A percentile compares a stretch with the other conserved stretches of the same genome.
Evolutionary conservation across 2,329 filamentous ascomycete species (phyloP).

Genomic region (Fusarium tjaetaba): DNA sequence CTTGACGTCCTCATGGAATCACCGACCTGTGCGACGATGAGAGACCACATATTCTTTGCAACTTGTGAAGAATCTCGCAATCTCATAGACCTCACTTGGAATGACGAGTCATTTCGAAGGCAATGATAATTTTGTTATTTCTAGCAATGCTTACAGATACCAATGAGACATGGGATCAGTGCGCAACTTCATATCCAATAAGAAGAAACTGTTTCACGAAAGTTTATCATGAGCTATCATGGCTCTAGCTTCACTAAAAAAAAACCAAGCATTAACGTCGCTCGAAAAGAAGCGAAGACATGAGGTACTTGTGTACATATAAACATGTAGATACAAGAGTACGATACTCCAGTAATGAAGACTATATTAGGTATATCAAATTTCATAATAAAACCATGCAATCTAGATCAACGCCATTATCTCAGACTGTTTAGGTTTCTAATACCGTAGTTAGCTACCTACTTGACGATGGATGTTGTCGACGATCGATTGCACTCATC

Average conservation of each 20-base stretch:
- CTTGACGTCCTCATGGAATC: background rate
- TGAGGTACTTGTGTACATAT: background rate
- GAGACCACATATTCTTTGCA: background rate
- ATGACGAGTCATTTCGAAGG: background rate
- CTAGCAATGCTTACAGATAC: background rate
- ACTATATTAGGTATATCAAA: background rate
- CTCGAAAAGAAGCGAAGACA: background rate
- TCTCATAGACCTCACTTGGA: background rate
- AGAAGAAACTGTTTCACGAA: background rate
- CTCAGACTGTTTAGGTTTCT: background rate
- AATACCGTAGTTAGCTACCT: background rate
- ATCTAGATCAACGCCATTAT: background rate
- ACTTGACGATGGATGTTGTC: too few species aligned
- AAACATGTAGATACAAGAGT: background rate
- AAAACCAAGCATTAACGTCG: background rate
- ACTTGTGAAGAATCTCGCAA: background rate
- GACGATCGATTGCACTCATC: background rate
- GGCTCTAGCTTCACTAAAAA: background rate
- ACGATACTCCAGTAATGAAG: background rate
- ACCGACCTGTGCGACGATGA: background rate
- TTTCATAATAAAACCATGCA: background rate
- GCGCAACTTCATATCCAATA: background rate
- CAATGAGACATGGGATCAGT: constrained; percentile 15
- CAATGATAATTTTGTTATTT: background rate
- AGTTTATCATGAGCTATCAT: background rate